Conservation (phyloP, 345 rosid genomes). For the Populus nigra region DNA sequence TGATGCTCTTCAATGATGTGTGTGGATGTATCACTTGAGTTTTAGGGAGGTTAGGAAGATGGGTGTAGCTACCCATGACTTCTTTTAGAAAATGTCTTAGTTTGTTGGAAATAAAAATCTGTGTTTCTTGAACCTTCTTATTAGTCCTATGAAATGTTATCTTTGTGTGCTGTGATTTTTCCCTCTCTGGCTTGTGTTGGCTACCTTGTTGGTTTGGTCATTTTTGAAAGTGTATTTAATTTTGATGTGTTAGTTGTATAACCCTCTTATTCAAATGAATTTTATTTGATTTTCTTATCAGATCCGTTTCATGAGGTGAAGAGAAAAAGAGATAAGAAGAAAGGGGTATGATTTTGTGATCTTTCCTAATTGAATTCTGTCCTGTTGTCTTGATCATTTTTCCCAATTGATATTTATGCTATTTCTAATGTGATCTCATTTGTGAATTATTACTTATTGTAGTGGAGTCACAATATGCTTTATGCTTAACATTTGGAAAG, state of each 20-base stretch:
- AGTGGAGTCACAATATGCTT: not conserved
- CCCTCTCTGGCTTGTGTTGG: not conserved
- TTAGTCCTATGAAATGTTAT: not conserved
- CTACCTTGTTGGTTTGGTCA: not conserved
- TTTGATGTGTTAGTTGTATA: not conserved
- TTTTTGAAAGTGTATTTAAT: not conserved
- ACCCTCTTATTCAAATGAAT: constrained; percentile 6
- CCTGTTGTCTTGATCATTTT: not conserved
- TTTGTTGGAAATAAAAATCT: not conserved
- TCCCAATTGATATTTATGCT: not conserved
- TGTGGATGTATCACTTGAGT: not conserved
- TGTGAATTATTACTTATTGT: not conserved
- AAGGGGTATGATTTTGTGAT: constrained; percentile 52
- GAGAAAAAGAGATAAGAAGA: constrained; percentile 71
- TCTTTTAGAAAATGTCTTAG: not conserved
- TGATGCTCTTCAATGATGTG: not conserved
- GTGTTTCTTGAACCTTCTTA: not conserved
- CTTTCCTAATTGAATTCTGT: not conserved
- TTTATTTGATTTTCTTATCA: constrained; percentile 27
- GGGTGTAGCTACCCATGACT: not conserved
- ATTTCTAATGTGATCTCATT: not conserved
- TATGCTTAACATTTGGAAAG: not conserved
- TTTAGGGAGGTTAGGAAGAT: not conserved
- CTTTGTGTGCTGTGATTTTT: not conserved
- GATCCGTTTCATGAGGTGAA: constrained; percentile 85